Evolutionary conservation across 495 filamentous ascomycete genomes (phyloP), one percentile per base, ranked within the genome.

Genomic region (Mycothermus thermophilus): DNA sequence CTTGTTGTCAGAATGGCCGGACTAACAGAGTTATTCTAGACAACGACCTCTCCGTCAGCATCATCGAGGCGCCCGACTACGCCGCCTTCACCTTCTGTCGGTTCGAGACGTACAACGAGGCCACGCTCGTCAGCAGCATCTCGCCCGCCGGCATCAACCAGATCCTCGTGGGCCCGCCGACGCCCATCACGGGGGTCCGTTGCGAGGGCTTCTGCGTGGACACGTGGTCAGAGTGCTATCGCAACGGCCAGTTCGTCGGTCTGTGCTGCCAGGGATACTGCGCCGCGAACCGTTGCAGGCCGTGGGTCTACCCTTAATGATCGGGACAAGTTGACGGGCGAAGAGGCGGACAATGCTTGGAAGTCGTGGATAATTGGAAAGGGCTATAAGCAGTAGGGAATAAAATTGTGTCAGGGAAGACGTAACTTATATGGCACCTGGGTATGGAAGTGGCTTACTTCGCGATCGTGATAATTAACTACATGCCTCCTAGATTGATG

Each of bases 191-290:
- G 7, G 17, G 29, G 8, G 52, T 55, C 9, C 40, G 44, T 40
- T 55, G 52, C 42, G 24, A 35, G 12, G 52, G 52, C 24, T 34
- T 44, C 15, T 55, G 52, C 36, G 25, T 55, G 32, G 26, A 21
- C 7, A 41, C 38, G 2, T 55, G 48, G 22, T 11, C 40, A 19
- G 49, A 52, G 23, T 55, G 52, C 35, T 50, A 42, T 17, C 12
- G 26, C 7, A 38, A 52, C 9, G 49, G 49, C 12, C 49, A 52
- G 25, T 52, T 26, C 3, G 41, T 53, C 0, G 52, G 49, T 0
- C 27, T 35, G n/a, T 55, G 52, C 44, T 55, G 52, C 39, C 39
- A 43, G 4, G 52, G 52, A 2, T 55, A 30, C 25, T 55, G 52
- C 21, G 52, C 52, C 0, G 52, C 46, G 2, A 51, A 52, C 16